Percentiles rank a stretch among this genome's conserved stretches.
These are phyloP conservation scores for Coemansia sp. DNA, from an alignment of 192 early-diverging fungal genomes.

Conservation along the genomic window DNA sequence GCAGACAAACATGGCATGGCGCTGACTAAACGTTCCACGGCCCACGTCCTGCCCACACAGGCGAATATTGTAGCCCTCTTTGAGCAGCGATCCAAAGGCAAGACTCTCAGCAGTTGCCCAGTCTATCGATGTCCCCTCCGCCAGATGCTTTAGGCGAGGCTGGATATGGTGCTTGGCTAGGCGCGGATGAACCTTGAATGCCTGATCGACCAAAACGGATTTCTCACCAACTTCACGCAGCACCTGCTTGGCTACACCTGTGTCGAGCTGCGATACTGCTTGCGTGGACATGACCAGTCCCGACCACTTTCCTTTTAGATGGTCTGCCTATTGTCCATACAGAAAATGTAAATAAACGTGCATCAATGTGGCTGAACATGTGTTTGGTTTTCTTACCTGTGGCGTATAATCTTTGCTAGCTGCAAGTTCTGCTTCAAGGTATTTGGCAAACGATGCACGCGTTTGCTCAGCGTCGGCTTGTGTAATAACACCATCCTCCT, in stretches of 20 bases:
- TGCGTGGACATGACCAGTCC: conserved; percentile 65
- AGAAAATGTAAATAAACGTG: not conserved
- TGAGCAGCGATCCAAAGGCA: conserved; percentile 83
- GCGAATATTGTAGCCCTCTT: conserved; percentile 84
- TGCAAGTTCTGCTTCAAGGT: conserved; percentile 43
- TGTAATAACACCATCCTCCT: conserved; percentile 26
- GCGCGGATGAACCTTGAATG: conserved; percentile 77
- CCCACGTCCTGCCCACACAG: conserved; percentile 98
- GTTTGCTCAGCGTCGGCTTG: conserved; percentile 27
- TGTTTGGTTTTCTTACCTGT: conserved; percentile 20
- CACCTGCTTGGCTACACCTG: conserved; percentile 62
- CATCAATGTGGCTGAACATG: not conserved
- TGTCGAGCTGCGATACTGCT: conserved; percentile 39
- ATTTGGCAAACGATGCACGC: conserved; percentile 21
- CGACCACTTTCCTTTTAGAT: conserved; percentile 77
- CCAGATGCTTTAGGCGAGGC: conserved; percentile 68
- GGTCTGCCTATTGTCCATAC: conserved; percentile 25
- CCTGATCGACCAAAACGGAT: conserved; percentile 70
- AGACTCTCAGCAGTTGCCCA: conserved; percentile 95
- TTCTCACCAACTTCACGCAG: conserved; percentile 70
- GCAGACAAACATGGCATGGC: conserved; percentile 95
- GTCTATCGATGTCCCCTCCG: conserved; percentile 71
- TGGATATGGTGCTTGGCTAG: conserved; percentile 90
- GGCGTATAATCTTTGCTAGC: conserved; percentile 42
- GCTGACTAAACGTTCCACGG: conserved; percentile 95